Percentiles rank a stretch among this genome's conserved stretches.
Evolutionary conservation across 2,329 filamentous ascomycete species (phyloP).

Genomic region (Aureobasidium sp.): DNA sequence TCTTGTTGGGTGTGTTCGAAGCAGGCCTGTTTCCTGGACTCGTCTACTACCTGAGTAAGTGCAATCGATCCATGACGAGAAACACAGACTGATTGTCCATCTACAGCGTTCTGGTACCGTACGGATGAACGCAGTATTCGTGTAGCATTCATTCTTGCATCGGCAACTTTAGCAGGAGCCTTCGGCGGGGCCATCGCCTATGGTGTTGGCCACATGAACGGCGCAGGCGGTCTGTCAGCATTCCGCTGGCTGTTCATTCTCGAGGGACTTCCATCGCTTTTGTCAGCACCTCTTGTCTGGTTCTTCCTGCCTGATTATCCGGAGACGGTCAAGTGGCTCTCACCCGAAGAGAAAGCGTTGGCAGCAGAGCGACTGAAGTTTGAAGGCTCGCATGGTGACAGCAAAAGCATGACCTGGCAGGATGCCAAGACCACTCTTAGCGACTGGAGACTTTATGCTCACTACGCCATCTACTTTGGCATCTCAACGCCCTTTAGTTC

Average conservation of each 20-base stretch:
- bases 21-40: slow-evolving; percentile 34
- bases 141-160: slow-evolving; percentile 49
- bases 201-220: slow-evolving; percentile 39
- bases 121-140: slow-evolving; percentile 51
- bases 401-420: slow-evolving; percentile 41
- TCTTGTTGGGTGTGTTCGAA: slow-evolving; percentile 35
- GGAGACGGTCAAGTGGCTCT: slow-evolving; percentile 26
- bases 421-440: slow-evolving; percentile 43
- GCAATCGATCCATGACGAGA: neutral
- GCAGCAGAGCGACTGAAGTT: slow-evolving; percentile 36
- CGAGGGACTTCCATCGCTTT: slow-evolving; percentile 31
- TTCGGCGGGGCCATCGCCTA: slow-evolving; percentile 52
- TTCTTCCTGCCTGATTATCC: slow-evolving; percentile 28
- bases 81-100: neutral
- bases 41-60: slow-evolving; percentile 20
- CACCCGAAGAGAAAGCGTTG: slow-evolving; percentile 37
- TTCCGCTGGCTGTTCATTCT: slow-evolving; percentile 46
- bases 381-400: slow-evolving; percentile 38
- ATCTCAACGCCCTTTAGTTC: slow-evolving; percentile 32
- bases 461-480: slow-evolving; percentile 47
- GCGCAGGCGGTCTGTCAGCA: slow-evolving; percentile 33
- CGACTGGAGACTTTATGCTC: slow-evolving; percentile 47
- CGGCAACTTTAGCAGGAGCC: slow-evolving; percentile 48
- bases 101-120: slow-evolving; percentile 45
- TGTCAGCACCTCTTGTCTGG: slow-evolving; percentile 23